Conservation (phyloP, 306 rosid species). For the Comarum palustre region DNA sequence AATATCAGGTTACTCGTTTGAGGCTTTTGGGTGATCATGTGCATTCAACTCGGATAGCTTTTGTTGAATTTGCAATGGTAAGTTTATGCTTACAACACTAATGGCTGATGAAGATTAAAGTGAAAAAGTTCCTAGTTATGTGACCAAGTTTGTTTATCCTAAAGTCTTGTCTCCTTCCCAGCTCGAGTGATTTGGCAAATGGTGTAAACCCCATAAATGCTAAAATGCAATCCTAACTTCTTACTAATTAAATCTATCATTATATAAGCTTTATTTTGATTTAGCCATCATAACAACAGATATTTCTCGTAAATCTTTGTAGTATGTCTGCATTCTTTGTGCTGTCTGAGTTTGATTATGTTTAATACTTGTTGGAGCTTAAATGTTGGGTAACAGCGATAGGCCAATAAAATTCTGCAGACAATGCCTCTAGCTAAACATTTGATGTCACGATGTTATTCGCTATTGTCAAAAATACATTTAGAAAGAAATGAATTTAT, state of each 20-base stretch:
- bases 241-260: not conserved
- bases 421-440: not conserved
- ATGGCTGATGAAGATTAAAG: not conserved
- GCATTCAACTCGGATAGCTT: constrained; percentile 97
- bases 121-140: not conserved
- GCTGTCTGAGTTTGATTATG: not conserved
- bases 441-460: not conserved
- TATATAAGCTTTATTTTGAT: not conserved
- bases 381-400: not conserved
- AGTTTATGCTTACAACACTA: constrained; percentile 2
- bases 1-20: constrained; percentile 74
- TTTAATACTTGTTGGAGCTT: not conserved
- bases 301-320: not conserved
- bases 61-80: constrained; percentile 85
- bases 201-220: not conserved
- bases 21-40: constrained; percentile 97
- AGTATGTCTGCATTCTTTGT: not conserved
- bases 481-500: not conserved
- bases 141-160: not conserved
- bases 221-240: not conserved
- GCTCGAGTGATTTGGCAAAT: not conserved
- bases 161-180: not conserved
- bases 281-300: not conserved
- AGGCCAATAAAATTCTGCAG: not conserved
- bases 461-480: not conserved